Evolutionary conservation across 2,329 filamentous ascomycete genomes (phyloP), one percentile per base, ranked within the genome.

Genomic region (Nemania sp.): DNA sequence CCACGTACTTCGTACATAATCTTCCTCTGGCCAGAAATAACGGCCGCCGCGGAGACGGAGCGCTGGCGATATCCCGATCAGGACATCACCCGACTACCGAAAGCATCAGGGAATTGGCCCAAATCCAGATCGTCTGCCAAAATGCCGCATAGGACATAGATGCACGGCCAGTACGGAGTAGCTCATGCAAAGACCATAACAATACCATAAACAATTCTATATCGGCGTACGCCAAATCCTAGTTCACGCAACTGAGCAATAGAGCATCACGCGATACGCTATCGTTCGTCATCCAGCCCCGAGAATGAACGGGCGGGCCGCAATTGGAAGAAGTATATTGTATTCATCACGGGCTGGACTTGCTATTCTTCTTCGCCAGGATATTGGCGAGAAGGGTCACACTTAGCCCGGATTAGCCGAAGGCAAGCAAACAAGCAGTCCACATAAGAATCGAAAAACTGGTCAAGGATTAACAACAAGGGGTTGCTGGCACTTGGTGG

Each of bases 391-490:
- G 20, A 52, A 52, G 43, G 42, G 40, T 41, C 39, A 42, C 40
- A 56, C 49, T 56, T 52, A 44, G 53, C 53, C 53, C 49, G 49
- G 34, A 40, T 53, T 48, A 56, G 49, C 49, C 54, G 48, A 52
- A 39, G 26, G n/a, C n/a, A 45, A 22, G 40, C 39, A 30, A 30
- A 49, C 23, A 22, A 47, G 22, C 22, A 50, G 30, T 17, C 36
- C 17, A 42, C 36, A 12, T 33, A 37, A 19, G 15, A 50, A 26
- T 46, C 4, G 37, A 33, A 39, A 40, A 24, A 39, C 8, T 23
- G 31, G 36, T 24, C 44, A 28, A 52, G 43, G 39, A 52, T 49
- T 30, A 34, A 22, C 19, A 14, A 33, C 43, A 30, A 37, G 49
- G 44, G 53, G 49, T 45, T 20, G 17, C 31, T 40, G 15, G 22